Conservation (phyloP, 192 early-diverging fungal species). For the Anaeromyces robustus region DNA sequence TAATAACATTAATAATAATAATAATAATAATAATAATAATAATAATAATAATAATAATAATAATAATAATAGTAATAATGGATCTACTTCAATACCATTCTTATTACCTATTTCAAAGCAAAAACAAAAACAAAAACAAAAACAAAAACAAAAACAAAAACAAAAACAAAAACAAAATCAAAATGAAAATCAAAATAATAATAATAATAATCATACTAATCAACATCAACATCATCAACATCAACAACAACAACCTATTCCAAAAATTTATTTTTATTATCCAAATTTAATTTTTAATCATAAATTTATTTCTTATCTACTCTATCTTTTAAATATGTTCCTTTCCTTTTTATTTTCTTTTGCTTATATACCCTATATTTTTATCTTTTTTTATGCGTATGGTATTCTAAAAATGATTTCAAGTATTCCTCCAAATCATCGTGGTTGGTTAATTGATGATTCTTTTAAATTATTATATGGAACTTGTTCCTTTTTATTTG, state of each 20-base stretch:
- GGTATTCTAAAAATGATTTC: neutral
- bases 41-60: too few relatives aligned
- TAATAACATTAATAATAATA: too few relatives aligned
- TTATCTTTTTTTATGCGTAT: neutral
- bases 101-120: too few relatives aligned
- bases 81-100: too few relatives aligned
- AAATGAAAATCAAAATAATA: too few relatives aligned
- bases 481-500: neutral
- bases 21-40: too few relatives aligned
- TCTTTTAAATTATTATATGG: neutral
- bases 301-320: neutral
- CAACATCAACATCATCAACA: neutral
- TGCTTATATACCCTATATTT: neutral
- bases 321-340: neutral
- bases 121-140: too few relatives aligned
- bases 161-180: too few relatives aligned
- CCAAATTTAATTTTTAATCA: neutral
- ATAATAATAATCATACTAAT: too few relatives aligned
- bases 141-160: too few relatives aligned
- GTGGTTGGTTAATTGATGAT: neutral
- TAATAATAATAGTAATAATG: too few relatives aligned
- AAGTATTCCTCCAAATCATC: neutral
- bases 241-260: neutral
- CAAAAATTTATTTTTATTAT: neutral
- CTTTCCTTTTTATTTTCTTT: neutral